Base-by-base conservation (phyloP, 768 basidiomycete species). In the Pleurotus giganteus region DNA sequence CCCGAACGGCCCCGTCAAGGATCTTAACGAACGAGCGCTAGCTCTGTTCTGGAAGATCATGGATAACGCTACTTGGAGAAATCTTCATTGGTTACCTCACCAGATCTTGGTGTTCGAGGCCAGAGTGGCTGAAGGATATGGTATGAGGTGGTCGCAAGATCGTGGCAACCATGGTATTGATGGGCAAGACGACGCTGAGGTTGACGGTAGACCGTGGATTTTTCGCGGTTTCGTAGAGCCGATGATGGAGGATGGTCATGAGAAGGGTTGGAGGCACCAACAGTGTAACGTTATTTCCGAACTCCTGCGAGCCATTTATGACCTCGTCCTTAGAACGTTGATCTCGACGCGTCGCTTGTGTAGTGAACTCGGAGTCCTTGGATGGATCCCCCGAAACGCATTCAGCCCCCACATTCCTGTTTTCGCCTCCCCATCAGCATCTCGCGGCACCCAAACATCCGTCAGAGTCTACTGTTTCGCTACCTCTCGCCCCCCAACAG, bases 161-260 rank as follows among this genome's bases (percentile, higher is more conserved):
- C 66, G 65, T 19, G 65, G 65, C 45, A 57, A 49, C 29, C 34
- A 42, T 54, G 47, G 55, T 39, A 32, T 24, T 15, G 58, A 27
- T 32, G 37, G 26, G 46, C 53, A 36, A 29, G 53, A 59, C 7
- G 61, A 55, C 1, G 53, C 37, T 42, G 53, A 52, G 52, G 58
- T 47, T 26, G 60, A 66, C 26, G 49, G 59, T 19, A 58, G 63
- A 4, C 69, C 72, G 1, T 86, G 84, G 85, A 65, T 66, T 5
- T 83, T 87, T 62, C 75, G 85, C 37, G 85, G 85, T 12, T 85
- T 83, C 61, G 76, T 87, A 6, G 85, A 87, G 55, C 85, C 84
- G 1, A 81, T 80, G 78, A 85, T 86, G 80, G 80, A 79, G 57
- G 79, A 82, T 63, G 85, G 85, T 12, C 85, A 86, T 63, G 79